A percentile compares a stretch with the other conserved stretches of the same genome.
phyloP scores from a whole-genome alignment of 129 eudicot genomes.

The Saposhnikovia divaricata region DNA sequence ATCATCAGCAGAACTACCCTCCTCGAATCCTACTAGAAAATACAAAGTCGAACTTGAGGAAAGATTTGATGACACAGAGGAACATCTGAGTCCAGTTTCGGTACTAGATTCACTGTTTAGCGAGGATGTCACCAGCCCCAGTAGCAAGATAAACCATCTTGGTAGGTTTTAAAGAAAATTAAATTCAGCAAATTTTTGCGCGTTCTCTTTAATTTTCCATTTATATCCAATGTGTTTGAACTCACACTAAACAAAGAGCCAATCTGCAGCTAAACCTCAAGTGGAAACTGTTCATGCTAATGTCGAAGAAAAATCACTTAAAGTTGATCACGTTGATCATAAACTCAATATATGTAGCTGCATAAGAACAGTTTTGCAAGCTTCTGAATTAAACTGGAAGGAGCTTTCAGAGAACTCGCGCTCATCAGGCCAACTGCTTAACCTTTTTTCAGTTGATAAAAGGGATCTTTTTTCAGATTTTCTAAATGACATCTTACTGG shows the following conservation, averaged over 20 bases:
- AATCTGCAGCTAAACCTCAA: slow-evolving; percentile 27
- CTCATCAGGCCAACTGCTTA: slow-evolving; percentile 14
- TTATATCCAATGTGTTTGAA: background rate
- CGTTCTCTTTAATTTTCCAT: background rate
- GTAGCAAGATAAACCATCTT: slow-evolving; percentile 27
- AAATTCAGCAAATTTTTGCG: background rate
- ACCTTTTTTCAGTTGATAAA: slow-evolving; percentile 19
- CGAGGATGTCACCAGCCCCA: slow-evolving; percentile 29
- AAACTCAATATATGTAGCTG: slow-evolving; percentile 18
- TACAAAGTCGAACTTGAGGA: slow-evolving; percentile 23
- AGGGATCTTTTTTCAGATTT: slow-evolving; percentile 41
- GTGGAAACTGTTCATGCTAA: slow-evolving; percentile 43
- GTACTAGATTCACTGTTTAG: slow-evolving; percentile 49
- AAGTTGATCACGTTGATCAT: slow-evolving; percentile 25
- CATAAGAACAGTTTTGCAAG: slow-evolving; percentile 28
- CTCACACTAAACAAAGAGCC: background rate
- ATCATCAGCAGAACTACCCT: slow-evolving; percentile 18
- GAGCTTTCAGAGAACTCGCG: slow-evolving; percentile 25
- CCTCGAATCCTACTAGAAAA: slow-evolving; percentile 24
- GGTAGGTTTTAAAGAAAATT: slow-evolving; percentile 21
- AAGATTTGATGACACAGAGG: slow-evolving; percentile 36
- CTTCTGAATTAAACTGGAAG: slow-evolving; percentile 40
- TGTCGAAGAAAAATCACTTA: slow-evolving; percentile 31
- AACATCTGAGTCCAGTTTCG: slow-evolving; percentile 63
- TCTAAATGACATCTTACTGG: slow-evolving; percentile 41